Base-by-base conservation (phyloP, 2,329 filamentous ascomycete species). In the Cucurbitaria berberidis region DNA sequence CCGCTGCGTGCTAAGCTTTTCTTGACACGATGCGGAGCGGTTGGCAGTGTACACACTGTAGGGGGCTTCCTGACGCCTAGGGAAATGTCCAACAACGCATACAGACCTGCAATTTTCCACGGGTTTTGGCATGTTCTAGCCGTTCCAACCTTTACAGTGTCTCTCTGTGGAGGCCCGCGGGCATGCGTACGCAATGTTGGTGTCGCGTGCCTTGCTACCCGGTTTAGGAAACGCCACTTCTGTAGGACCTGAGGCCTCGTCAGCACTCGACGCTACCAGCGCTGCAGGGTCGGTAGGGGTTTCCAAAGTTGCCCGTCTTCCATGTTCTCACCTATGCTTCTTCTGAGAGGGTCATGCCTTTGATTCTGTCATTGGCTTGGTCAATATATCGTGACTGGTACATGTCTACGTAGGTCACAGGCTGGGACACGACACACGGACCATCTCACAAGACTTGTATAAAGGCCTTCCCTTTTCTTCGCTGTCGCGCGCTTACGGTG, bases 1-100 rank as follows among this genome's bases (percentile, higher is more conserved):
- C 54, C 35, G 32, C 46, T 56, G 41, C 53, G 46, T 44, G 41
- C 51, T 50, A 62, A 62, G 62, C 62, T 46, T 63, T 62, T 7
- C 6, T 19, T 19, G 15, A 9, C 10, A 2, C 19, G 15, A 15
- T 8, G 13, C 9, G 2, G 19, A 15, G 16, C 16, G 19, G 19
- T 39, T 15, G 36, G 13, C 36, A 9, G 18, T 7, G 9, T 24
- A 19, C 3, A 30, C 11, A 35, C 21, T 30, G 24, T 21, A 11
- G 13, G 36, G 11, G 21, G 36, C 24, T 26, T n/a, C n/a, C n/a
- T n/a, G n/a, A n/a, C n/a, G n/a, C n/a, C n/a, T n/a, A n/a, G n/a
- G n/a, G n/a, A n/a, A n/a, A n/a, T n/a, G n/a, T 11, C 8, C 3
- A 27, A 27, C 39, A n/a, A 30, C 4, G 29, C 29, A 11, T 10